These are phyloP conservation scores for Moelleriella libera DNA, from an alignment of 2,329 filamentous ascomycete genomes.

Conservation along the genomic window DNA sequence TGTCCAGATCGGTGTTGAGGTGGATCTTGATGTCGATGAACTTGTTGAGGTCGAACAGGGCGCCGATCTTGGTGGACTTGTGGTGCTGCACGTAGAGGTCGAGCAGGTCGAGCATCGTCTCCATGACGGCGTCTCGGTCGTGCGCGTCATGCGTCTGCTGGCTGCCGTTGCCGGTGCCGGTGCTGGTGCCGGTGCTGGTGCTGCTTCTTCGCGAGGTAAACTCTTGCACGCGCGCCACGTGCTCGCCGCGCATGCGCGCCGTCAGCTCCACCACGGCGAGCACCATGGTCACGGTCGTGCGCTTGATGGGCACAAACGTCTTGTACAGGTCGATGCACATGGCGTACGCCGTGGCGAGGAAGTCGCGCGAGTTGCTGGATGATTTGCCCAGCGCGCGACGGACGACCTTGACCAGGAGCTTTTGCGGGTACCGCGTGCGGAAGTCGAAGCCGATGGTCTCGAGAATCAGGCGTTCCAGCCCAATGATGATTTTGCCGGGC, in stretches of 20 bases:
- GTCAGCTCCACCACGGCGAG: conserved; percentile 73
- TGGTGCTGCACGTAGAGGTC: conserved; percentile 85
- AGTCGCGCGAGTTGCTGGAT: conserved; percentile 16
- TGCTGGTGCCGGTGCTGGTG: too few species aligned
- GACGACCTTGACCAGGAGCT: conserved; percentile 67
- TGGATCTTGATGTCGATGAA: conserved; percentile 81
- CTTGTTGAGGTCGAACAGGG: conserved; percentile 55
- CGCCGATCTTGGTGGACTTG: conserved; percentile 59
- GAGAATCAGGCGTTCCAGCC: conserved; percentile 81
- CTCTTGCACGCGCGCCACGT: conserved; percentile 33
- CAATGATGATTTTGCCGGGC: conserved; percentile 68
- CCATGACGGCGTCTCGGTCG: conserved; percentile 37
- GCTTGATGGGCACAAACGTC: conserved; percentile 85
- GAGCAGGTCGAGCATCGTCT: conserved; percentile 79
- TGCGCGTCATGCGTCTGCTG: conserved; percentile 30
- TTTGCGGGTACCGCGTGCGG: conserved; percentile 74
- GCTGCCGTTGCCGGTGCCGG: conserved; percentile 22
- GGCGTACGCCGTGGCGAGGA: conserved; percentile 59
- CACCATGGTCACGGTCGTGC: conserved; percentile 73
- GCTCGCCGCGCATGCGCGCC: conserved; percentile 47
- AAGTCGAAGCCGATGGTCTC: conserved; percentile 93
- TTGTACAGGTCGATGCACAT: conserved; percentile 85
- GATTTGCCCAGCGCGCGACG: conserved; percentile 34
- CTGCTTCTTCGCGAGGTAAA: conserved; percentile 19
- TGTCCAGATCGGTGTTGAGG: conserved; percentile 68